Base-by-base conservation (phyloP, 768 basidiomycete species). In the Tulasnella sp. region DNA sequence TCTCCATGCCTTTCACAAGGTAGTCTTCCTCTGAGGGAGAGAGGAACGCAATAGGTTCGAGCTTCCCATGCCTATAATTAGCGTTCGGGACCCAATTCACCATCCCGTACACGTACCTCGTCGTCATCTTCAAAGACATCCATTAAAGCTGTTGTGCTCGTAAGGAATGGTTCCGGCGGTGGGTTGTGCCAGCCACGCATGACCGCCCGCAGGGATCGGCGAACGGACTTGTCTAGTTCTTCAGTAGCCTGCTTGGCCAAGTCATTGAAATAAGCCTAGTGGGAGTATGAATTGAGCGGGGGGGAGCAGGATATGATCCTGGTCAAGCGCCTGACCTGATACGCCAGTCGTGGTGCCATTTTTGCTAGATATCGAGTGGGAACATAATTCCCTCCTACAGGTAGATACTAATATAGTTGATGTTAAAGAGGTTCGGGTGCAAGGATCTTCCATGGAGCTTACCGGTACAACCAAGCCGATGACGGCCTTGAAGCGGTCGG, bases 11-110 rank as follows among this genome's bases (percentile, higher is more conserved):
- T 71, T 91, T 86, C 0, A 91, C 86, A 77, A 91, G 88, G 79
- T 92, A 92, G 79, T 90, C 87, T 79, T 93, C 91, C 81, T 93
- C 90, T 12, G 86, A 86, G 0, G 79, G 58, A 0, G 86, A 85
- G 64, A 92, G 86, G 82, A 89, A 92, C 0, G 88, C 87, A 69
- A 91, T 85, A 0, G 87, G 85, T 40, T 38, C 54, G 54, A 45
- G 52, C 74, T 75, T 1, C 88, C 86, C 42, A 91, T 88, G 89
- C 91, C 69, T 22, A 25, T 69, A 25, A 38, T 71, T 19, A 70
- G 14, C 29, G 1, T 34, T 36, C 45, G 69, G 25, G 37, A 2
- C 14, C 9, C 40, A 9, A 71, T 71, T n/a, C 42, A 14, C 14
- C 29, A 34, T 9, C n/a, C n/a, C 31, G n/a, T 14, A 3, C n/a